A percentile compares a stretch with the other conserved stretches of the same genome.
phyloP scores from a whole-genome alignment of 2,329 filamentous ascomycete species.

The Fusarium palustre region DNA sequence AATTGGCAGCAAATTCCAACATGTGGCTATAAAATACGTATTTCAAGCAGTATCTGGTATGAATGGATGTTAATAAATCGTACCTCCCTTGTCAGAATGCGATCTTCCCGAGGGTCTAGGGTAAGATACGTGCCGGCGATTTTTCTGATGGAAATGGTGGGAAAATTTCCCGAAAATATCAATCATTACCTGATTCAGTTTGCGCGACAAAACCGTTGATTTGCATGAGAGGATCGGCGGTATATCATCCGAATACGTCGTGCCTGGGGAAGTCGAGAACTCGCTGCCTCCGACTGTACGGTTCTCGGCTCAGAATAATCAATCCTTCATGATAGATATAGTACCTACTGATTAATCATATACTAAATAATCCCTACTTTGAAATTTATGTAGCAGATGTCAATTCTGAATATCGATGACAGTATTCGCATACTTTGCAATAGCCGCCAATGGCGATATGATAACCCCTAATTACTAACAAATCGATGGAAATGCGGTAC shows the following conservation, averaged over 20 bases:
- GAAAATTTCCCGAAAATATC: conserved; percentile 15
- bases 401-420: background rate
- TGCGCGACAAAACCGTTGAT: conserved; percentile 30
- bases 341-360: no score
- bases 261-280: conserved; percentile 30
- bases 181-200: conserved; percentile 26
- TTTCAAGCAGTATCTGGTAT: background rate
- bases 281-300: conserved; percentile 15
- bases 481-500: conserved; percentile 13
- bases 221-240: conserved; percentile 32
- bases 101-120: background rate
- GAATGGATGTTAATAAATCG: background rate
- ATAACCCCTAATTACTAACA: conserved; percentile 7
- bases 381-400: background rate
- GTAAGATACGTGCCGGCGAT: background rate
- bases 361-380: no score
- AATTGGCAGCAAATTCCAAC: background rate
- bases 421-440: conserved; percentile 5
- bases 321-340: background rate
- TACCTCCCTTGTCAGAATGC: background rate
- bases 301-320: conserved; percentile 6
- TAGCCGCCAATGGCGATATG: conserved; percentile 14
- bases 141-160: background rate
- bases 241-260: conserved; percentile 20
- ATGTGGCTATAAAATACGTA: background rate